Evolutionary conservation across 2,329 filamentous ascomycete species (phyloP), one percentile per base, ranked within the genome.

Genomic region (Pseudogymnoascus sp.): DNA sequence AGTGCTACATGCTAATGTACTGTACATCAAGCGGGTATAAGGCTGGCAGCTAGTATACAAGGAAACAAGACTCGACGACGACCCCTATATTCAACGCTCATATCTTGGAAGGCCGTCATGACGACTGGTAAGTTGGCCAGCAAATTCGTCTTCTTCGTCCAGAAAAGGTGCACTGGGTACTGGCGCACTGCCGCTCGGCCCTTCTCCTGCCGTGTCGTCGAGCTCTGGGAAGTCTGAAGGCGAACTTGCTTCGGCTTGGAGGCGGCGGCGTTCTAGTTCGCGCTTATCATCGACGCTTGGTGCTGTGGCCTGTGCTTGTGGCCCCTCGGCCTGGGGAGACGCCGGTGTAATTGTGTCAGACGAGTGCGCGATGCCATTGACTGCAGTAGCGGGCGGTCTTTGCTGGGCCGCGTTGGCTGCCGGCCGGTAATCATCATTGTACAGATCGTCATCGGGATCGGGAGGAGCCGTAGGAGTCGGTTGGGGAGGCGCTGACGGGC

Each of bases 251-350:
- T 83, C 77, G 59, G 76, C 74, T 65, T 84, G 72, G 13, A 86
- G 71, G 59, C 83, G 77, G 64, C 75, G 80, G 29, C 82, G 77
- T 70, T 89, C 86, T 11, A 89, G 74, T 70, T 91, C 88, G 69
- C 85, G 82, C 70, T 90, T 90, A 70, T 90, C 93, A 63, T 95
- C 90, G 13, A 33, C 29, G 33, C 5, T 33, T 35, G 29, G 4
- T 35, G n/a, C 17, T 21, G 29, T 33, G 11, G 29, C 10, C 50
- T 56, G 29, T 29, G 46, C 26, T 56, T 19, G 46, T 31, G 29
- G n/a, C 11, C 7, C 50, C 17, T 35, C 50, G 17, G n/a, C 9
- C 10, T 21, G 29, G 11, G 10, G 50, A 11, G 50, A 4, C 35
- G 10, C 17, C n/a, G 50, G 29, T 35, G 29, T 56, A 15, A 56